Evolutionary conservation across 768 basidiomycete species (phyloP).

Genomic region (Candolleomyces eurysporus): DNA sequence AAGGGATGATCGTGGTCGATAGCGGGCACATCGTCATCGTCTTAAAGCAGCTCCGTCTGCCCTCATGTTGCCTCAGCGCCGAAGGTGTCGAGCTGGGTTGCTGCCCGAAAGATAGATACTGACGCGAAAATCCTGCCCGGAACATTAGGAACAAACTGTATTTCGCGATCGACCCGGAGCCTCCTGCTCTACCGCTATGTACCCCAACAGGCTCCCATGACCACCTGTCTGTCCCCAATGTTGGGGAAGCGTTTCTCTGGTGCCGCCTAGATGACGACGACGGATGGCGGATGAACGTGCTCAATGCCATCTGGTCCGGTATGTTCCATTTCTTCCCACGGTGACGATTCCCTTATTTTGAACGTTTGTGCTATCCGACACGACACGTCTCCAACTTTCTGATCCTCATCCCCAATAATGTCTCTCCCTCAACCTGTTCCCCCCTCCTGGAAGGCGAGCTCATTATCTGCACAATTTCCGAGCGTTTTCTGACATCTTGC

Average conservation of each 20-base stretch:
- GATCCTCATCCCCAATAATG: constrained; percentile 48
- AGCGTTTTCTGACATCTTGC: neutral
- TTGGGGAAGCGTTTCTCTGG: neutral
- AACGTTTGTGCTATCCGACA: neutral
- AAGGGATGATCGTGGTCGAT: too few species aligned
- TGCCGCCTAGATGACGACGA: constrained; percentile 3
- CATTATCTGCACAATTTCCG: neutral
- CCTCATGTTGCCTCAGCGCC: neutral
- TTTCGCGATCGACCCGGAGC: neutral
- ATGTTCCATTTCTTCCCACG: constrained; percentile 18
- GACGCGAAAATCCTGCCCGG: neutral
- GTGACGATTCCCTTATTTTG: constrained; percentile 12
- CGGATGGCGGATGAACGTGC: neutral
- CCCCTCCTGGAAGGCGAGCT: constrained; percentile 81
- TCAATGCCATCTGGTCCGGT: constrained; percentile 8
- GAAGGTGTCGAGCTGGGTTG: neutral
- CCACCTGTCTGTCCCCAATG: neutral
- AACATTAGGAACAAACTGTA: neutral
- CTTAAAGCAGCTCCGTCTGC: neutral
- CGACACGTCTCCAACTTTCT: constrained; percentile 11
- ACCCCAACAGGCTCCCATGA: neutral
- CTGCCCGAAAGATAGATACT: neutral
- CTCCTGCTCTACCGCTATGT: neutral
- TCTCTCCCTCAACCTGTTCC: constrained; percentile 94
- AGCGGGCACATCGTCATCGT: too few species aligned